A percentile compares a stretch with the other conserved stretches of the same genome.
These are phyloP conservation scores for Mucor plumbeus DNA, from an alignment of 371 early-diverging fungal genomes.

Conservation along the genomic window DNA sequence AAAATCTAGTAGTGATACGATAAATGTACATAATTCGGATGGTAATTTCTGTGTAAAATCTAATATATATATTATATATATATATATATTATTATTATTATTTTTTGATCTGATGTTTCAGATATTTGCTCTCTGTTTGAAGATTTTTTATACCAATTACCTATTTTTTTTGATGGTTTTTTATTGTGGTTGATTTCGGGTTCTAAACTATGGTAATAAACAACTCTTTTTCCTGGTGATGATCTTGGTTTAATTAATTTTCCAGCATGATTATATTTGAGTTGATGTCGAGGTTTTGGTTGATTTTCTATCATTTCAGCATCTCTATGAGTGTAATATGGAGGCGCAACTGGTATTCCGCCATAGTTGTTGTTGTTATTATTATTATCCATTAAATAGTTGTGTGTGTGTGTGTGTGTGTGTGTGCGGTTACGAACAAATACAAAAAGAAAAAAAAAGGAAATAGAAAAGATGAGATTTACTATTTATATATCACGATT, in stretches of 20 bases:
- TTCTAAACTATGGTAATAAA: constrained; percentile 18
- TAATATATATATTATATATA: no score
- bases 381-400: constrained; percentile 1
- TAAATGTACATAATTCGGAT: constrained; percentile 32
- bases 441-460: not conserved
- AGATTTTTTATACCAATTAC: not conserved
- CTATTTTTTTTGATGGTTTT: constrained; percentile 18
- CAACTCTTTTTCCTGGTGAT: constrained; percentile 17
- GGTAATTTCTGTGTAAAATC: constrained; percentile 34
- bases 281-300: not conserved
- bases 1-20: constrained; percentile 33
- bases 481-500: no score
- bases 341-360: constrained; percentile 26
- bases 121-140: constrained; percentile 3
- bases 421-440: not conserved
- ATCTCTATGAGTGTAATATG: constrained; percentile 1
- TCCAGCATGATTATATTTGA: not conserved
- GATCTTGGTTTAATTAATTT: constrained; percentile 1
- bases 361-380: constrained; percentile 9
- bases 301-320: constrained; percentile 21
- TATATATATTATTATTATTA: no score
- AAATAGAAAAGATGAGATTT: not conserved
- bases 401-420: not conserved
- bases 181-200: constrained; percentile 8
- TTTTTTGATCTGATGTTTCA: constrained; percentile 6